Evolutionary conservation across 1,284 basidiomycete species (phyloP).

Genomic region (Ustilago loliicola): DNA sequence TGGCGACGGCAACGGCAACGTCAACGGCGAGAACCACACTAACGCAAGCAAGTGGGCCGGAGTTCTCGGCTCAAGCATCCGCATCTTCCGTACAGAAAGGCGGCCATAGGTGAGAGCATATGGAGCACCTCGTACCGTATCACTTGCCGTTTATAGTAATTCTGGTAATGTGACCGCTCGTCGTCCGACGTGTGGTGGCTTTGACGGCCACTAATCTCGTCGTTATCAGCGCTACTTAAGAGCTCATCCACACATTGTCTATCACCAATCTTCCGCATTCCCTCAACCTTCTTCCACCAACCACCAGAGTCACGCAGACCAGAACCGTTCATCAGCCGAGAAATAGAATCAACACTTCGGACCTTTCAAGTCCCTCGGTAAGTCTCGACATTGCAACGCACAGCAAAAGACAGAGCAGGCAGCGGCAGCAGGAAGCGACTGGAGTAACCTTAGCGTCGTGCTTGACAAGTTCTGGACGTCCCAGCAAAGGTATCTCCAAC

Average conservation of each 20-base stretch:
- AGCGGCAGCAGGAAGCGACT: neutral
- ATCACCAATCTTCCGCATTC: neutral
- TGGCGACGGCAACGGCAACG: too few species aligned
- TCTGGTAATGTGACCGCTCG: slow-evolving; percentile 9
- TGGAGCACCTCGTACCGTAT: neutral
- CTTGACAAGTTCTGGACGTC: neutral
- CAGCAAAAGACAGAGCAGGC: neutral
- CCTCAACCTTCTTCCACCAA: neutral
- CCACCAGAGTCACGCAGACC: neutral
- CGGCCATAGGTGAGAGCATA: neutral
- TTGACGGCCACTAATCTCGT: slow-evolving; percentile 4
- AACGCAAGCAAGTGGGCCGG: neutral
- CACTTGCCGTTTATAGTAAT: slow-evolving; percentile 14
- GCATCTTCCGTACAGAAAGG: neutral
- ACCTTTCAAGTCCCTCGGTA: neutral
- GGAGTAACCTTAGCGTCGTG: neutral
- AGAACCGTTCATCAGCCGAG: neutral
- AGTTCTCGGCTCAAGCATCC: neutral
- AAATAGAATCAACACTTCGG: neutral
- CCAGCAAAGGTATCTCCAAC: slow-evolving; percentile 6
- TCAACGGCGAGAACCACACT: too few species aligned
- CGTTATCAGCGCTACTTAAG: slow-evolving; percentile 3
- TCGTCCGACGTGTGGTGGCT: neutral
- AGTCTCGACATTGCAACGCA: neutral
- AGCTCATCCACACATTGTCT: neutral